Evolutionary conservation across 1,284 basidiomycete species (phyloP).

Genomic region (Fomitopsis palustris): DNA sequence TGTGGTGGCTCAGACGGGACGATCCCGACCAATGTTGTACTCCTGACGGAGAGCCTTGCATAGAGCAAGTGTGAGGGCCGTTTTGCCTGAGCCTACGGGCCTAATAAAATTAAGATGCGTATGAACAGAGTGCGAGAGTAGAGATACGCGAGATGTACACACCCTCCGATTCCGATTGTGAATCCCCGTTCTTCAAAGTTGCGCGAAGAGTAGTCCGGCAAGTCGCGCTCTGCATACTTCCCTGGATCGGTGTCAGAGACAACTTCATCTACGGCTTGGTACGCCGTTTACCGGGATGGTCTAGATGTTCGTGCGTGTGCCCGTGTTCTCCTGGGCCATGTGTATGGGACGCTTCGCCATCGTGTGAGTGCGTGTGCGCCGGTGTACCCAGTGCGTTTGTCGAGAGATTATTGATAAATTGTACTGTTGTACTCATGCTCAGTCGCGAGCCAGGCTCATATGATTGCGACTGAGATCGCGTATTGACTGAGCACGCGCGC

Average conservation of each 20-base stretch:
- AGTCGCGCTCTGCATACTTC: slow-evolving; percentile 88
- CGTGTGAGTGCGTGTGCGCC: slow-evolving; percentile 44
- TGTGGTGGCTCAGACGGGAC: neutral
- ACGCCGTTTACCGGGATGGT: slow-evolving; percentile 67
- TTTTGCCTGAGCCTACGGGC: slow-evolving; percentile 97
- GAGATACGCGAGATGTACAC: slow-evolving; percentile 6
- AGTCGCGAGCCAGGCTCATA: too few relatives aligned
- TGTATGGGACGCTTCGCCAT: slow-evolving; percentile 36
- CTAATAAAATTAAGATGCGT: slow-evolving; percentile 38
- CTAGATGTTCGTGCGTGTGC: slow-evolving; percentile 88
- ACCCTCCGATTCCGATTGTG: slow-evolving; percentile 97
- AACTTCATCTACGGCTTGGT: neutral
- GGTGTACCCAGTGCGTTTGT: slow-evolving; percentile 30
- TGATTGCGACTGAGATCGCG: too few relatives aligned
- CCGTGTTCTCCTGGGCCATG: slow-evolving; percentile 73
- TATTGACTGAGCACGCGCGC: too few relatives aligned
- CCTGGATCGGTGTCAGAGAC: slow-evolving; percentile 42
- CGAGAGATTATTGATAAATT: slow-evolving; percentile 67
- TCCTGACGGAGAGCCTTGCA: slow-evolving; percentile 80
- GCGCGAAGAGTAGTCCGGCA: slow-evolving; percentile 83
- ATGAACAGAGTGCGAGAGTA: too few relatives aligned
- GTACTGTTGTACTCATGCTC: slow-evolving; percentile 36
- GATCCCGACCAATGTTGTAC: slow-evolving; percentile 81
- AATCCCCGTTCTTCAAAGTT: slow-evolving; percentile 95
- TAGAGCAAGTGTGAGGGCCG: slow-evolving; percentile 90